Evolutionary conservation across 2,329 filamentous ascomycete genomes (phyloP), one percentile per base, ranked within the genome.

Genomic region (Fusarium poae): DNA sequence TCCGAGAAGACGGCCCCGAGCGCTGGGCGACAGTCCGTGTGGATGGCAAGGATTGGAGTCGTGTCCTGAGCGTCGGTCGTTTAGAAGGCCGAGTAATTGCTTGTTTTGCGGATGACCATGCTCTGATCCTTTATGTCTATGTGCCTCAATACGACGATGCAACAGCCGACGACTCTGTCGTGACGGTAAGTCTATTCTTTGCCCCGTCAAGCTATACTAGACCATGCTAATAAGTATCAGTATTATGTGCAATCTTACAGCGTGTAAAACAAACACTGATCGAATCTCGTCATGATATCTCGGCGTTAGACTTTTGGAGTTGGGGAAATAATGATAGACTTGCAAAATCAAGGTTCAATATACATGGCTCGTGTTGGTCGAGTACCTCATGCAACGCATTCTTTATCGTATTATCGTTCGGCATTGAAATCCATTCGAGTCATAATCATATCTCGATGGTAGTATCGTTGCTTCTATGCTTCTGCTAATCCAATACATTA

Each of bases 11-110:
- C 21, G 92, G 92, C 16, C 92, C 94, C 16, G 89, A 93, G 65
- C 89, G 89, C 45, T 98, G 95, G 93, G 93, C 94, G 2, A 93
- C 88, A 25, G 95, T 98, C 35, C 86, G 92, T 54, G 94, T 98
- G 25, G 96, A 98, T 80, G 96, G 94, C 34, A 91, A 89, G 77
- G 96, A 99, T 77, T 98, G 96, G 95, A 93, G 93, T 32, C 89
- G 88, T 71, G 95, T 98, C n/a, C 84, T 99, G 70, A 97, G 93
- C 78, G 94, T 98, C 15, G 95, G 95, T 2, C 85, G 94, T 51
- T 82, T 98, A 30, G 95, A 96, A 72, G 95, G 94, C 1, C 86
- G 93, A 71, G 95, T 98, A 52, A 96, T 98, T 82, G 96, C 94
- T 58, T 97, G 94, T 77, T 94, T 97, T 78, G 89, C 89, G 39